phyloP scores from a whole-genome alignment of 257 asterid species.

The Ilex asprella region DNA sequence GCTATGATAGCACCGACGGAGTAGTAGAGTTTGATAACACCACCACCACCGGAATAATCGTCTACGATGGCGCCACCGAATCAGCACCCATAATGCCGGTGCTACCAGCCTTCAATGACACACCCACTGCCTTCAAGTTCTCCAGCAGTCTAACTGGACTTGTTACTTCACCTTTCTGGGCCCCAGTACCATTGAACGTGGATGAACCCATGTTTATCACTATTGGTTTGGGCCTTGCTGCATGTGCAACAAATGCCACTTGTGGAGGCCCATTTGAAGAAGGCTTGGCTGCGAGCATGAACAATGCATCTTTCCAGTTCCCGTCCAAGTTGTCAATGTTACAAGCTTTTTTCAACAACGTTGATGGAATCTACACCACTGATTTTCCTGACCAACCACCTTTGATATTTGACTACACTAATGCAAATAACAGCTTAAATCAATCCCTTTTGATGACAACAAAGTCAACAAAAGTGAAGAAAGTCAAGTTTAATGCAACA shows the following conservation, averaged over 20 bases:
- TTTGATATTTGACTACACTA: constrained; percentile 39
- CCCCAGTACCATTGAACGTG: constrained; percentile 30
- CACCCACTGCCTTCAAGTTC: constrained; percentile 58
- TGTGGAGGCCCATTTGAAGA: constrained; percentile 44
- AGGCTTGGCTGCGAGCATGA: constrained; percentile 60
- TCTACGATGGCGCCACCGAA: constrained; percentile 23
- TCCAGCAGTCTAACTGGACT: constrained; percentile 52
- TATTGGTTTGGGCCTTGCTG: constrained; percentile 39
- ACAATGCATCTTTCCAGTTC: constrained; percentile 55
- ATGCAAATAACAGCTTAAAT: constrained; percentile 18
- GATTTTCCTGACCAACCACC: constrained; percentile 52
- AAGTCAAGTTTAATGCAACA: constrained; percentile 30
- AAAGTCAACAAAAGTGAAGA: constrained; percentile 45
- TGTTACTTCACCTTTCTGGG: constrained; percentile 42
- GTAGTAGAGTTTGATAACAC: constrained; percentile 26
- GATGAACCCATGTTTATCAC: constrained; percentile 62
- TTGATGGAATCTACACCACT: constrained; percentile 39
- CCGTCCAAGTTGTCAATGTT: constrained; percentile 45
- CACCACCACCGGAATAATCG: constrained; percentile 51
- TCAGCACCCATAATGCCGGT: constrained; percentile 46
- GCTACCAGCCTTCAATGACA: constrained; percentile 67
- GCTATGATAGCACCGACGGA: constrained; percentile 36
- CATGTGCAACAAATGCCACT: constrained; percentile 35
- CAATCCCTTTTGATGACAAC: constrained; percentile 21
- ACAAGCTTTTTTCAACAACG: constrained; percentile 45